phyloP scores from a whole-genome alignment of 495 filamentous ascomycete species.

The Cladorrhinum samala region DNA sequence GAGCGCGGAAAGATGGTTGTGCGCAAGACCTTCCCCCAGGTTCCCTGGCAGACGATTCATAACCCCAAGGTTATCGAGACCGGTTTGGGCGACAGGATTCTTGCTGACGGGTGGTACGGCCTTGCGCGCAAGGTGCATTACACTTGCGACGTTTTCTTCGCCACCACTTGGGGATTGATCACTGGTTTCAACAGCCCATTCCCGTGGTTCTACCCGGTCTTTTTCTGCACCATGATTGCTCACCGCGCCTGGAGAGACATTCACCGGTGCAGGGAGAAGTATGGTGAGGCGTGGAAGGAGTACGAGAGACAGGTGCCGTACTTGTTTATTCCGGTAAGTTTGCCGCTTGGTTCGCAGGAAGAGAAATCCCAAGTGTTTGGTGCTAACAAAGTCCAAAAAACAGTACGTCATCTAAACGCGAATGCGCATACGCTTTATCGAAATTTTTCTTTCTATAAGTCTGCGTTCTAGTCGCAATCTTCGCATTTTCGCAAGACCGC shows the following conservation, averaged over 20 bases:
- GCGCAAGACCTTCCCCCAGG: slow-evolving; percentile 85
- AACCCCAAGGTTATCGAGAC: slow-evolving; percentile 86
- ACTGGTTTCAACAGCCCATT: slow-evolving; percentile 70
- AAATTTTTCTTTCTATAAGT: too few species aligned
- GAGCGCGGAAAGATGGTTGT: slow-evolving; percentile 67
- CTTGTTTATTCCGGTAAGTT: slow-evolving; percentile 90
- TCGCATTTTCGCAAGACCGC: too few species aligned
- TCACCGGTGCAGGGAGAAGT: slow-evolving; percentile 74
- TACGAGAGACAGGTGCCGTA: slow-evolving; percentile 87
- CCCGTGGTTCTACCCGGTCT: slow-evolving; percentile 95
- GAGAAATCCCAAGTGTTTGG: too few species aligned
- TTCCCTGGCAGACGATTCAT: slow-evolving; percentile 80
- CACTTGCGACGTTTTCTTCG: slow-evolving; percentile 82
- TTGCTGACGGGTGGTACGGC: slow-evolving; percentile 91
- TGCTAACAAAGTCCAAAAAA: too few species aligned
- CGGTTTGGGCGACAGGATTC: slow-evolving; percentile 68
- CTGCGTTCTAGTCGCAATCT: too few species aligned
- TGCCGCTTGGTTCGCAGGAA: too few species aligned
- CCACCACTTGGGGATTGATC: slow-evolving; percentile 53
- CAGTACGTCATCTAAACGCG: too few species aligned
- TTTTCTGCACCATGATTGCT: slow-evolving; percentile 86
- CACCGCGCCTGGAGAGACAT: slow-evolving; percentile 87
- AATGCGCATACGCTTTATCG: too few species aligned
- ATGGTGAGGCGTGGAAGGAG: slow-evolving; percentile 86
- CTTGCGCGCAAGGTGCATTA: slow-evolving; percentile 95